Evolutionary conservation across 331 rosid genomes (phyloP), one percentile per base, ranked within the genome.

Genomic region (Cucumis variabilis): DNA sequence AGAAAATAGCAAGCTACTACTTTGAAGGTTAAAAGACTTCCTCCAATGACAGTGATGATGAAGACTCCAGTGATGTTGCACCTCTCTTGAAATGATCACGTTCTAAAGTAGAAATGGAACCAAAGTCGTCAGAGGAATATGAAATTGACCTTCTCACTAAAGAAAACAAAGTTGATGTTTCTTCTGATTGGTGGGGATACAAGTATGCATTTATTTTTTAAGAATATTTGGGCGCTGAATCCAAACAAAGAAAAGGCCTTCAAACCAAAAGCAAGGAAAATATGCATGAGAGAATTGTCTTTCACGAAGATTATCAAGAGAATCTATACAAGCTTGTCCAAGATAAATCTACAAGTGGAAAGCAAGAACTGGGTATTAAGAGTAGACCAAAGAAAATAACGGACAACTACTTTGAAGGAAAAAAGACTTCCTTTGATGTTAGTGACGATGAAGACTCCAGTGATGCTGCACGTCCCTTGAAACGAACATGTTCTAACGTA

Each of bases 341-440:
- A 98, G 99, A 90, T 60, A 97, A 97, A 81, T 73, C 99, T 66
- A 95, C 99, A n/a, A 94, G 96, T 6, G 98, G 98, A 85, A 97
- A 97, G 93, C 98, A 96, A 93, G 98, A 98, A 44, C 86, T 95
- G 30, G 99, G 99, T 81, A 97, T 93, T 58, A 97, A 90, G 90
- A 94, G 91, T 90, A 91, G 93, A 86, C 72, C 96, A 86, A 97
- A 93, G 92, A 97, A 97, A 89, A 88, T 95, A 60, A 98, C 98
- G 27, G 98, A 98, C 63, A n/a, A n/a, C n/a, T n/a, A n/a, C n/a
- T n/a, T n/a, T n/a, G n/a, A n/a, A n/a, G n/a, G n/a, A n/a, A n/a
- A n/a, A n/a, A n/a, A n/a, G n/a, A n/a, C n/a, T n/a, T n/a, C n/a
- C n/a, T n/a, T n/a, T n/a, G n/a, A n/a, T n/a, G n/a, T n/a, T n/a